Percentiles rank a stretch among this genome's conserved stretches.
Evolutionary conservation across 2,329 filamentous ascomycete species (phyloP).

Genomic region (Purpureocillium takamizusanense): DNA sequence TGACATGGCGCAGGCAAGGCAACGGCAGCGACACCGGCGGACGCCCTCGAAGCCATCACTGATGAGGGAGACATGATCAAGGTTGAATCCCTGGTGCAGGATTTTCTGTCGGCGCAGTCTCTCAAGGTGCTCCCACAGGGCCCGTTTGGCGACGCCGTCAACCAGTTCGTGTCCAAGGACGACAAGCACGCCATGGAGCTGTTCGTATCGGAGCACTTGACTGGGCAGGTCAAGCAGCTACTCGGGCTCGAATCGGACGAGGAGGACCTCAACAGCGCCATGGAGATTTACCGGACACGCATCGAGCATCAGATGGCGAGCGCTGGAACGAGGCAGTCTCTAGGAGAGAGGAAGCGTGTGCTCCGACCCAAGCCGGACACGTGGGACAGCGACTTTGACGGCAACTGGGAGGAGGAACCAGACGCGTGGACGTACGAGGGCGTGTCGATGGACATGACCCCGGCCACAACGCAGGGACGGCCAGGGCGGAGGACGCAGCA

Average conservation of each 20-base stretch:
- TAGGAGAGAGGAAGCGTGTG: constrained; percentile 26
- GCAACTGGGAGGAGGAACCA: constrained; percentile 73
- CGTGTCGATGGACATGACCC: constrained; percentile 7
- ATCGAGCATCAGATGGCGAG: constrained; percentile 63
- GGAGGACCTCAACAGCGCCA: constrained; percentile 58
- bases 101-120: constrained; percentile 79
- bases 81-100: constrained; percentile 79
- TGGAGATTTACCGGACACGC: constrained; percentile 62
- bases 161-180: constrained; percentile 88
- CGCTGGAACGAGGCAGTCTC: constrained; percentile 34
- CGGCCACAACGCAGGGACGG: constrained; percentile 5
- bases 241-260: constrained; percentile 57
- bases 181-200: constrained; percentile 87
- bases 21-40: constrained; percentile 46
- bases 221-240: constrained; percentile 61
- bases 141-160: constrained; percentile 85
- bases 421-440: constrained; percentile 40
- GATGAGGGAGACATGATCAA: constrained; percentile 59
- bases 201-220: constrained; percentile 65
- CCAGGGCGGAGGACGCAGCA: constrained; percentile 13
- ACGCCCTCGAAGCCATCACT: constrained; percentile 48
- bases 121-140: constrained; percentile 90
- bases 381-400: constrained; percentile 89
- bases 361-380: constrained; percentile 67
- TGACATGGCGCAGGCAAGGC: constrained; percentile 17